Evolutionary conservation across 1,284 basidiomycete species (phyloP), one percentile per base, ranked within the genome.

Genomic region (Pyrrhoderma lamaoense): DNA sequence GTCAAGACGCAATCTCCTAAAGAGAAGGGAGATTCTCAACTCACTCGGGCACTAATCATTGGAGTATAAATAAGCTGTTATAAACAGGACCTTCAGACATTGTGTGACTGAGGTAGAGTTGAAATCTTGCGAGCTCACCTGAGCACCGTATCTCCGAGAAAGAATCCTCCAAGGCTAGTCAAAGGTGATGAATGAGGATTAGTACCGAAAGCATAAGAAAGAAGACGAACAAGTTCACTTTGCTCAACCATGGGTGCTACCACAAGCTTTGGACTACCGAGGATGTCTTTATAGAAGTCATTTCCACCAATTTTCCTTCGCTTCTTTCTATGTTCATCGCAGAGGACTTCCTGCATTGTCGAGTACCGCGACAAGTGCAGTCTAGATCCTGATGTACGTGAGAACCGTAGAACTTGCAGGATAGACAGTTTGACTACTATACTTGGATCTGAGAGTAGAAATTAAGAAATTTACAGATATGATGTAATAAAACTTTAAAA

Each of bases 201-300:
- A 36, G 40, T 49, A 59, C 19, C 47, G 52, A 48, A 55, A 7
- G 25, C 14, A 56, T 27, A 38, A 44, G 7, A 47, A 42, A 16
- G 16, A 18, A n/a, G 8, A 75, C 85, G 61, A 58, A 93, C 91
- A 64, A 98, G 76, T 67, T 98, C 94, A 62, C 89, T 93, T 69
- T 95, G 92, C 67, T 98, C 94, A 0, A 98, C 95, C 95, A 98
- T 98, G 8, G 95, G 94, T 9, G 93, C 95, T 9, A 97, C 90
- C 40, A 98, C 78, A 63, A 80, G 84, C 65, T 88, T 90, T 8
- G 94, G 91, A 59, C 83, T 86, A 5, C 89, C 86, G 36, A 98
- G 64, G 39, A 86, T 71, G 62, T 80, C 68, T 22, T 68, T 69
- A 65, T 93, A 98, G 58, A 97, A 85, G 19, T 91, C 84, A 64